Base-by-base conservation (phyloP, 305 asterid species). In the Ruellia speciosa region DNA sequence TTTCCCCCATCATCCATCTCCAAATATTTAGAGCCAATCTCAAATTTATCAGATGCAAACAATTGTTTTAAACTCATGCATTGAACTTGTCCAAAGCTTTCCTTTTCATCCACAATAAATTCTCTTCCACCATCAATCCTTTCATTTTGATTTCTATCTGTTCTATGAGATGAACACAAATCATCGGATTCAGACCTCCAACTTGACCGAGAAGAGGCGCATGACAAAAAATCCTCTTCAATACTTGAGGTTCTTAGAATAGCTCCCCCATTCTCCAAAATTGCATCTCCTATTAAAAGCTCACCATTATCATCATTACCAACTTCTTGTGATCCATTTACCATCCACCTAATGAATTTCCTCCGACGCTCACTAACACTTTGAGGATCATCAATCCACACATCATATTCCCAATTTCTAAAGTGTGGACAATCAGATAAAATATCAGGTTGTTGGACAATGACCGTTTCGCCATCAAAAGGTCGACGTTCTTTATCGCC, bases 301-400 rank as follows among this genome's bases (percentile, higher is more conserved):
- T 49, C 57, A 19, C 39, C 64, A 18, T 53, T 60, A 54, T 17
- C 54, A 46, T 45, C 54, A 46, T 45, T 62, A 10, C 56, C 66
- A 50, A 14, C 18, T 31, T 62, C 67, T 39, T 75, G 73, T 12
- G 70, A 45, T 62, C 54, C 66, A 56, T 66, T 62, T 28, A 79
- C 85, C 80, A 89, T 72, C 81, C 83, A 72, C 24, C 69, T 68
- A 35, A 79, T 49, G 64, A 90, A 90, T 43, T 83, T 72, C 60
- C 66, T 72, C 8, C 98, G 69, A 0, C 98, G 80, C 72, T 90
- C 96, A 34, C 58, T 52, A 55, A 90, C 84, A 70, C 95, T 90
- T 59, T 59, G 78, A 14, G 94, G 94, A 63, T 78, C 66, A 46
- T 76, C 74, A 35, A 70, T 53, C 98, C 98, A 90, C 64, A 79